Base-by-base conservation (phyloP, 2,329 filamentous ascomycete genomes). In the Albifimbria verrucaria region DNA sequence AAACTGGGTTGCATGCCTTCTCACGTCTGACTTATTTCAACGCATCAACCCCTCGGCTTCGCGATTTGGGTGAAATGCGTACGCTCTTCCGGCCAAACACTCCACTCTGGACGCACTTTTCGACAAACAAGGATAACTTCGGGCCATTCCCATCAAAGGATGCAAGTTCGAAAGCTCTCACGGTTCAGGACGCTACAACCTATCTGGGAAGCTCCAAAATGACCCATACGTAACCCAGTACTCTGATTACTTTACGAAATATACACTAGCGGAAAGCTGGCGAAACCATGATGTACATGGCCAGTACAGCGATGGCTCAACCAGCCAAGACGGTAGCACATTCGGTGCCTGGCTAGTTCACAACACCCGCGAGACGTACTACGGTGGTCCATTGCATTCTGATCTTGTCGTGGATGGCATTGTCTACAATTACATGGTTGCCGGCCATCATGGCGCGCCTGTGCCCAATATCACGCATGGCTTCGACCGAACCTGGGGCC, bases 211-310 rank as follows among this genome's bases (percentile, higher is more conserved):
- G 79, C 46, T 76, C 75, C 0, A 74, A 75, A 0, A 76, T 21
- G 78, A 83, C 57, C 70, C 77, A 0, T 86, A 85, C 54, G 77
- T 80, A 0, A 64, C 74, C 17, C 69, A 80, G 22, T 76, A 80
- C 52, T 74, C 78, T 0, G 78, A 84, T 44, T 86, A 85, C 62
- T 86, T 85, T 61, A 86, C 82, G 9, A 86, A 86, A 59, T 86
- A 86, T 59, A 85, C 77, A 0, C 84, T 86, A 52, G 72, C 74
- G 0, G 79, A 80, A 54, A 72, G 73, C 3, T 85, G 80, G 79
- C 72, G 81, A 28, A 73, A 82, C 48, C 81, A 85, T 50, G 74
- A 74, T n/a, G 80, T 78, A 1, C 81, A 85, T 54, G 82, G 81
- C 0, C 67, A 77, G 63, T 70, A 62, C 42, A 64, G 59, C 18